Conservation (phyloP, 768 basidiomycete genomes). For the Trametes cinnabarina region DNA sequence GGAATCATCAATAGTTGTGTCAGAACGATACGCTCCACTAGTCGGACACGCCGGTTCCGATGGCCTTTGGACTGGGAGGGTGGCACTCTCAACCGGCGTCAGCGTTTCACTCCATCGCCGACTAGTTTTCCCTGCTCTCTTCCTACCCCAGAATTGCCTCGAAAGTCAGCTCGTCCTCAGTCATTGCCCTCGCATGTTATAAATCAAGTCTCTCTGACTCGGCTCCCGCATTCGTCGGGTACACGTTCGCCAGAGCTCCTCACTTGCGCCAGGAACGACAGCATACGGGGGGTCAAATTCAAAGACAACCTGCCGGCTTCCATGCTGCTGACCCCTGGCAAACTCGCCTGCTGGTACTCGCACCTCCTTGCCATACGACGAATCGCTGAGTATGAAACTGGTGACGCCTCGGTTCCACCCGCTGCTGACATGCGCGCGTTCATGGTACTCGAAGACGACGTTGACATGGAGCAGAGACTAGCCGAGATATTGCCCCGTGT, state of each 20-base stretch:
- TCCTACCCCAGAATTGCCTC: background rate
- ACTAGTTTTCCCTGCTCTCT: background rate
- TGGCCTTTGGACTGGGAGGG: constrained; percentile 24
- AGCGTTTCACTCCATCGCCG: background rate
- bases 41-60: constrained; percentile 6
- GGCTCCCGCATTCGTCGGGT: background rate
- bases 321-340: constrained; percentile 53
- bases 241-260: constrained; percentile 26
- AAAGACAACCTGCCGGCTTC: constrained; percentile 40
- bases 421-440: constrained; percentile 35
- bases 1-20: constrained; percentile 45
- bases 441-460: constrained; percentile 73
- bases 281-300: constrained; percentile 27
- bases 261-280: constrained; percentile 39
- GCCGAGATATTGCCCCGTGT: constrained; percentile 37
- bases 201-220: too few relatives aligned
- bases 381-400: constrained; percentile 32
- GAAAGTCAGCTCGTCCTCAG: too few relatives aligned
- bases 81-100: background rate
- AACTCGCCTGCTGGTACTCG: constrained; percentile 73
- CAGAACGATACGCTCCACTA: constrained; percentile 8
- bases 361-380: constrained; percentile 53
- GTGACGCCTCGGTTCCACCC: background rate
- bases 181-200: too few relatives aligned
- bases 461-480: constrained; percentile 73